These are phyloP conservation scores for Solanum sejunctum DNA, from an alignment of 257 asterid genomes.

Conservation along the genomic window DNA sequence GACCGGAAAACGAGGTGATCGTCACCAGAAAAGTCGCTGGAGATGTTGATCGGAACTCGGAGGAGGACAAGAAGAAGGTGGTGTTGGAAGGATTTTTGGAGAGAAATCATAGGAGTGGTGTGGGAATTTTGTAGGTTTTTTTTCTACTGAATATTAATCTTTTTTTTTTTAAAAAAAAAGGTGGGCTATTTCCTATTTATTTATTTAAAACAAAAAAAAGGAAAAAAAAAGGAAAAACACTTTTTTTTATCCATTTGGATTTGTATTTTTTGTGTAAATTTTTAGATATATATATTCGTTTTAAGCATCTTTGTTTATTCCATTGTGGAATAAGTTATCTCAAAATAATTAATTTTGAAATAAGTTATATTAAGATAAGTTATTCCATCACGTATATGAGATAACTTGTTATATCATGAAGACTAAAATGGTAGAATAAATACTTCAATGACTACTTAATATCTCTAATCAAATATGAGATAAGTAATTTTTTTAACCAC, in stretches of 20 bases:
- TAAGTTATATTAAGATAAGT: too few species aligned
- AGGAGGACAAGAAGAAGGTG: slow-evolving; percentile 19
- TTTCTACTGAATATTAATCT: too few species aligned
- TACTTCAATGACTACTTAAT: too few species aligned
- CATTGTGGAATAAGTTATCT: too few species aligned
- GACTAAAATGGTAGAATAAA: too few species aligned
- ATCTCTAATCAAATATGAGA: too few species aligned
- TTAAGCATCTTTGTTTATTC: too few species aligned
- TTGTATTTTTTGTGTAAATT: not conserved
- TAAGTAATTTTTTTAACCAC: not conserved
- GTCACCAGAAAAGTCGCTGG: not conserved
- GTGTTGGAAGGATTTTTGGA: slow-evolving; percentile 26
- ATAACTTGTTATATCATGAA: too few species aligned
- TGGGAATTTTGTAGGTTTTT: not conserved
- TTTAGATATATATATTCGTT: not conserved
- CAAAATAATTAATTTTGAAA: too few species aligned
- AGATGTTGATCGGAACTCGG: not conserved
- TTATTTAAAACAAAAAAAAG: not conserved
- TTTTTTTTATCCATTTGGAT: not conserved
- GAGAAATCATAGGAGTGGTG: slow-evolving; percentile 5
- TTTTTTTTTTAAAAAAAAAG: too few species aligned
- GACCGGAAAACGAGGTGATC: not conserved
- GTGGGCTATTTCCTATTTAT: not conserved
- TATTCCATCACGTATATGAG: too few species aligned
- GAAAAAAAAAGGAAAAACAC: not conserved